Percentiles rank a stretch among this genome's conserved stretches.
phyloP scores from a whole-genome alignment of 768 basidiomycete genomes.

The Hemileccinum impolitum region DNA sequence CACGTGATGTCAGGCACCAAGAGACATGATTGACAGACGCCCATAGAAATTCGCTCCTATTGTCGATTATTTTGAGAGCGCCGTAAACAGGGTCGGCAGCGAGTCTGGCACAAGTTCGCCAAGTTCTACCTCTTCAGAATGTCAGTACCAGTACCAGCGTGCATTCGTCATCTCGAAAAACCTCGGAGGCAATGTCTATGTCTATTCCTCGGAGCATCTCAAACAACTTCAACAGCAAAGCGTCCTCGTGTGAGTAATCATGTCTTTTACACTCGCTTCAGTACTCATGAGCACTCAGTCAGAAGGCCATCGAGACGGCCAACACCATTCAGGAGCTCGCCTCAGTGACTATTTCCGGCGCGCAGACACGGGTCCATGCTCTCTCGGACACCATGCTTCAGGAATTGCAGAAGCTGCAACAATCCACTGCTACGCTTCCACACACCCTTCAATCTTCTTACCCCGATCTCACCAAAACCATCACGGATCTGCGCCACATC shows the following conservation, averaged over 20 bases:
- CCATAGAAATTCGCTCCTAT: slow-evolving; percentile 67
- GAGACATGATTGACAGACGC: slow-evolving; percentile 7
- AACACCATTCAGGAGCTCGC: slow-evolving; percentile 59
- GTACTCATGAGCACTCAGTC: slow-evolving; percentile 36
- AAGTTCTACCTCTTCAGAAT: slow-evolving; percentile 46
- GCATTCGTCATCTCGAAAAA: slow-evolving; percentile 62
- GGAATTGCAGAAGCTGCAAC: slow-evolving; percentile 65
- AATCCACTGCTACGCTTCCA: slow-evolving; percentile 56
- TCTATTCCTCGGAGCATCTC: slow-evolving; percentile 68
- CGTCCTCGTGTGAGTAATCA: slow-evolving; percentile 51
- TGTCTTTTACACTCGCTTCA: not conserved
- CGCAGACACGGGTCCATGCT: slow-evolving; percentile 53
- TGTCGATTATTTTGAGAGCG: slow-evolving; percentile 65
- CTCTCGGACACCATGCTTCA: slow-evolving; percentile 64
- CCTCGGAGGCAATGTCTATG: slow-evolving; percentile 58
- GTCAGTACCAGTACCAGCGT: slow-evolving; percentile 77
- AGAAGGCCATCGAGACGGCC: slow-evolving; percentile 68
- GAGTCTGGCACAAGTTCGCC: slow-evolving; percentile 47
- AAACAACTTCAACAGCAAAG: slow-evolving; percentile 67
- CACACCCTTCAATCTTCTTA: slow-evolving; percentile 59
- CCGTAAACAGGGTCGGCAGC: slow-evolving; percentile 45
- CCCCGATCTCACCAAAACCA: slow-evolving; percentile 49
- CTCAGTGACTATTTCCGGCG: slow-evolving; percentile 50
- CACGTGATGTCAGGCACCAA: slow-evolving; percentile 17
- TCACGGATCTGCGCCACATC: slow-evolving; percentile 52